Conservation (phyloP, 495 filamentous ascomycete species). For the Articulospora tetracladia region DNA sequence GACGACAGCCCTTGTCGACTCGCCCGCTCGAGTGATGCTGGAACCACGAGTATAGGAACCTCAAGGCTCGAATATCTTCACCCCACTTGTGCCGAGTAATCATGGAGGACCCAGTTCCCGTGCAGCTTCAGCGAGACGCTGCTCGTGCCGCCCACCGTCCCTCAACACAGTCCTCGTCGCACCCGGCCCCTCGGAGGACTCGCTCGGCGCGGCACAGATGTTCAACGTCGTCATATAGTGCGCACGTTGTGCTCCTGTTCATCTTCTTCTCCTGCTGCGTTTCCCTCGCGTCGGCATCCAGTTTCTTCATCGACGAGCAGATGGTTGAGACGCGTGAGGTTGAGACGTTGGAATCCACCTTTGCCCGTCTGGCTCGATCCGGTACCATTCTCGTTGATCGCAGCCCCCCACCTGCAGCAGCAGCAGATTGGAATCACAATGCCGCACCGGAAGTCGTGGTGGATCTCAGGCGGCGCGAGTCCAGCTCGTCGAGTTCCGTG, state of each 20-base stretch:
- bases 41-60: constrained; percentile 24
- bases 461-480: constrained; percentile 12
- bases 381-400: constrained; percentile 25
- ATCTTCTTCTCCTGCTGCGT: constrained; percentile 17
- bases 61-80: background rate
- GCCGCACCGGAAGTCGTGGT: background rate
- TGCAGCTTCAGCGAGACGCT: background rate
- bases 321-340: constrained; percentile 18
- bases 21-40: constrained; percentile 20
- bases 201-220: constrained; percentile 2
- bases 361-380: constrained; percentile 16
- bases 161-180: constrained; percentile 16
- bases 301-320: constrained; percentile 17
- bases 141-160: background rate
- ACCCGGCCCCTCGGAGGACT: constrained; percentile 7
- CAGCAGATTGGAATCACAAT: background rate
- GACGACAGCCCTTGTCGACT: constrained; percentile 20
- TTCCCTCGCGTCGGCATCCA: constrained; percentile 14
- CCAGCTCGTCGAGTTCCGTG: constrained; percentile 1
- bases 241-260: constrained; percentile 6
- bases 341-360: constrained; percentile 14
- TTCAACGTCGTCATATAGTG: constrained; percentile 4
- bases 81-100: background rate
- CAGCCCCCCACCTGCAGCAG: constrained; percentile 8
- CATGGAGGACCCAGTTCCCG: background rate